phyloP scores from a whole-genome alignment of 768 basidiomycete species.

The Cantharellus anzutake region DNA sequence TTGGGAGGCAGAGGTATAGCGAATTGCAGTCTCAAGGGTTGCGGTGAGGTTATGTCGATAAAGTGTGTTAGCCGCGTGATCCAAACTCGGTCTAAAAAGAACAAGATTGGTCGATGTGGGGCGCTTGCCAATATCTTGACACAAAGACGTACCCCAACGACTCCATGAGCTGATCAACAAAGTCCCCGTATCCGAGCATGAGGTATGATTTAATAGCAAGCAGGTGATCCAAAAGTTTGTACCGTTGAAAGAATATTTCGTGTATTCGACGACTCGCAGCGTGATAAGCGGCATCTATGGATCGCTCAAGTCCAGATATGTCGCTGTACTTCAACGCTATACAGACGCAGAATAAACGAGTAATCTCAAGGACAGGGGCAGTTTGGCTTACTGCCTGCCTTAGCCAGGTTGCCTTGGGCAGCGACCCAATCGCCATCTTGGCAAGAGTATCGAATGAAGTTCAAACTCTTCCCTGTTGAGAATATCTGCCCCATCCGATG shows the following conservation, averaged over 20 bases:
- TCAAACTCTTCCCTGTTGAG: conserved; percentile 93
- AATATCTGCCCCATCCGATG: conserved; percentile 53
- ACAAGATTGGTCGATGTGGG: too few species aligned
- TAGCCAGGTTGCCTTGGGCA: conserved; percentile 76
- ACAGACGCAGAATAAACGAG: background rate
- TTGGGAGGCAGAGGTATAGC: conserved; percentile 77
- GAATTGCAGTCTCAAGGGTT: conserved; percentile 83
- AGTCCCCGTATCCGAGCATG: conserved; percentile 85
- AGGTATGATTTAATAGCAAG: conserved; percentile 80
- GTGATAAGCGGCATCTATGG: conserved; percentile 86
- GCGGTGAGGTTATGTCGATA: conserved; percentile 94
- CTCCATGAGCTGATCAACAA: conserved; percentile 90
- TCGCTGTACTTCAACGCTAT: conserved; percentile 85
- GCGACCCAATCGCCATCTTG: conserved; percentile 94
- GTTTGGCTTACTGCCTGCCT: conserved; percentile 63
- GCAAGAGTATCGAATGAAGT: conserved; percentile 95
- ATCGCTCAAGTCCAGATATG: conserved; percentile 83
- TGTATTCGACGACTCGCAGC: conserved; percentile 86
- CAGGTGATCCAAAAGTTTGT: conserved; percentile 78
- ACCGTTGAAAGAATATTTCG: conserved; percentile 94
- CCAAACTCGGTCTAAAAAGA: conserved; percentile 61
- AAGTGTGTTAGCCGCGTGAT: conserved; percentile 81
- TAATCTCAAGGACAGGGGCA: background rate
- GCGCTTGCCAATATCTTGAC: background rate
- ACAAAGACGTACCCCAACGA: conserved; percentile 46